phyloP scores from a whole-genome alignment of 257 asterid species.

The Solanum gandarillasii region DNA sequence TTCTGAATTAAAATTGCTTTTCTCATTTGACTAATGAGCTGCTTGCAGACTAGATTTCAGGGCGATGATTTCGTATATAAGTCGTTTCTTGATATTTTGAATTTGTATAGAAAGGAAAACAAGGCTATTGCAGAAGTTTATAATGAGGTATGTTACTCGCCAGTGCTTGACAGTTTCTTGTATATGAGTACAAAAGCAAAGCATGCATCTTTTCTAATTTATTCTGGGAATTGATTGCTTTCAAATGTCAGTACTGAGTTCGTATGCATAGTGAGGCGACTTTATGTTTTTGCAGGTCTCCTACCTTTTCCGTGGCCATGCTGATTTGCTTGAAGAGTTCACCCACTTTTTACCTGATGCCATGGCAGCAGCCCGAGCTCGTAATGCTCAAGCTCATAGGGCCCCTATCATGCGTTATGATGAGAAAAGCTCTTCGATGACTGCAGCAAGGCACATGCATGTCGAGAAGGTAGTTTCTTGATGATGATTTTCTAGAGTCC shows the following conservation, averaged over 20 bases:
- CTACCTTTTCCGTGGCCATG: slow-evolving; percentile 64
- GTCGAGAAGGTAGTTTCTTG: slow-evolving; percentile 52
- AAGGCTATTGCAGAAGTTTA: slow-evolving; percentile 69
- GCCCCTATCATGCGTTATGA: slow-evolving; percentile 34
- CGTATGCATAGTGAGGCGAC: not conserved
- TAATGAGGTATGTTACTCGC: slow-evolving; percentile 51
- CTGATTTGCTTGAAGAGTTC: slow-evolving; percentile 91
- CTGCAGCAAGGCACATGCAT: slow-evolving; percentile 24
- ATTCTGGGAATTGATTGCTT: not conserved
- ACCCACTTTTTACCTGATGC: slow-evolving; percentile 80
- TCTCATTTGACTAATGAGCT: slow-evolving; percentile 18
- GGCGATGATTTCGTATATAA: slow-evolving; percentile 78
- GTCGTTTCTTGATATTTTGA: slow-evolving; percentile 86
- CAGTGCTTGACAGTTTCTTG: not conserved
- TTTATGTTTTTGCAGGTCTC: slow-evolving; percentile 54
- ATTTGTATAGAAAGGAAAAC: slow-evolving; percentile 64
- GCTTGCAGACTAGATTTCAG: slow-evolving; percentile 73
- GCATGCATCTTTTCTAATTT: not conserved
- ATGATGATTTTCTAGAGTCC: slow-evolving; percentile 5
- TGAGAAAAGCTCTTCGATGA: slow-evolving; percentile 49
- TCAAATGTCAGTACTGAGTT: not conserved
- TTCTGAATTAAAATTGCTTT: not conserved
- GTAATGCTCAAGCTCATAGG: slow-evolving; percentile 35
- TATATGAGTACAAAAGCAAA: not conserved
- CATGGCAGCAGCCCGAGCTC: slow-evolving; percentile 40